phyloP scores from a whole-genome alignment of 106 monocot species.

The Platanthera guangdongensis region DNA sequence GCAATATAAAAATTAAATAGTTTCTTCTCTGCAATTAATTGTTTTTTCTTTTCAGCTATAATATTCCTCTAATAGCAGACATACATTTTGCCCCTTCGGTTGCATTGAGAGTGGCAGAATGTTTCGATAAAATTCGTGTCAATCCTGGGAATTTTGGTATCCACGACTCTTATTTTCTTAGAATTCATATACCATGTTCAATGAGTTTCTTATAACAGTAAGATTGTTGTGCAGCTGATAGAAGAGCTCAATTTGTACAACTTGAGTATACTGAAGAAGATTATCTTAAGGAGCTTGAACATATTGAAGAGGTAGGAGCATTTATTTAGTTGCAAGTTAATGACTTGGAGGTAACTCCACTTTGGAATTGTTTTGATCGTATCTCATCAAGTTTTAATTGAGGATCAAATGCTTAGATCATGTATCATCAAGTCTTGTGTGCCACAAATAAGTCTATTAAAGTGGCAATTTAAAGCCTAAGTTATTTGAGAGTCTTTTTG shows the following conservation, averaged over 20 bases:
- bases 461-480: too few relatives aligned
- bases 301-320: conserved; percentile 78
- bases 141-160: conserved; percentile 99
- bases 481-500: too few relatives aligned
- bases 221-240: conserved; percentile 62
- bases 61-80: conserved; percentile 96
- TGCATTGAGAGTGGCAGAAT: conserved; percentile 95
- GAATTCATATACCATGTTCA: neutral
- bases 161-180: neutral
- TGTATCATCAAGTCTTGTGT: too few relatives aligned
- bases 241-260: conserved; percentile 86
- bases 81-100: conserved; percentile 97
- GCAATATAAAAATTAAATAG: neutral
- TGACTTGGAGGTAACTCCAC: too few relatives aligned
- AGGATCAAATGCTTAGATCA: too few relatives aligned
- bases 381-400: too few relatives aligned
- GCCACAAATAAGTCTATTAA: too few relatives aligned
- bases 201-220: neutral
- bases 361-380: too few relatives aligned
- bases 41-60: conserved; percentile 55
- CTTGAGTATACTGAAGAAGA: conserved; percentile 88
- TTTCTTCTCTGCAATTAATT: neutral
- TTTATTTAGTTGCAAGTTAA: neutral
- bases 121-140: conserved; percentile 99
- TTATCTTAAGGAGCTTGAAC: conserved; percentile 95